phyloP scores from a whole-genome alignment of 2,329 filamentous ascomycete species.

The Onygena corvina region DNA sequence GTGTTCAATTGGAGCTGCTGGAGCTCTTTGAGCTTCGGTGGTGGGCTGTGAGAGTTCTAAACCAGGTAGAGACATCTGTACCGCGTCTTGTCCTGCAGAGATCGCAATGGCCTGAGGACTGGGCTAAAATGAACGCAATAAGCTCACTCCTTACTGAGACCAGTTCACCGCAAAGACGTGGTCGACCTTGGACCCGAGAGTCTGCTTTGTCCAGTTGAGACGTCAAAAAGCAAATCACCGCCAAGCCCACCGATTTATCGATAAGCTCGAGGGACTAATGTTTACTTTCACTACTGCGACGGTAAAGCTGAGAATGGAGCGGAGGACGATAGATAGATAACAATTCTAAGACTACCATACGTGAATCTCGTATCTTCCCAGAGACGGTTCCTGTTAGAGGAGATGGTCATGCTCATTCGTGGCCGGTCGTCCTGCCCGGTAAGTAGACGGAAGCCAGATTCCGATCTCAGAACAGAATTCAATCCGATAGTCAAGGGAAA shows the following conservation, averaged over 20 bases:
- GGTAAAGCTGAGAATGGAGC: not conserved
- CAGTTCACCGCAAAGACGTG: not conserved
- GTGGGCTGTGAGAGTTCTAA: constrained; percentile 55
- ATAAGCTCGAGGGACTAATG: not conserved
- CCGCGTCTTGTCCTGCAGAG: constrained; percentile 5
- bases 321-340: no score
- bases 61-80: constrained; percentile 61
- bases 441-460: not conserved
- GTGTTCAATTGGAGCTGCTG: constrained; percentile 35
- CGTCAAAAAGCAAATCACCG: not conserved
- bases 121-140: no score
- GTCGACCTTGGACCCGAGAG: not conserved
- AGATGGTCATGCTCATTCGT: not conserved
- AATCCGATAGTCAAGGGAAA: not conserved
- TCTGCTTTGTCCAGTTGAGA: not conserved
- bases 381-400: no score
- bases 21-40: constrained; percentile 34
- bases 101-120: not conserved
- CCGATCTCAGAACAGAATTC: not conserved
- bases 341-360: no score
- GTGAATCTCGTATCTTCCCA: no score
- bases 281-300: not conserved
- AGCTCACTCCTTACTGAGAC: no score
- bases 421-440: not conserved
- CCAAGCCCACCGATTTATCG: constrained; percentile 2